A percentile compares a stretch with the other conserved stretches of the same genome.
phyloP scores from a whole-genome alignment of 768 basidiomycete genomes.

The Amanita brunnescens region DNA sequence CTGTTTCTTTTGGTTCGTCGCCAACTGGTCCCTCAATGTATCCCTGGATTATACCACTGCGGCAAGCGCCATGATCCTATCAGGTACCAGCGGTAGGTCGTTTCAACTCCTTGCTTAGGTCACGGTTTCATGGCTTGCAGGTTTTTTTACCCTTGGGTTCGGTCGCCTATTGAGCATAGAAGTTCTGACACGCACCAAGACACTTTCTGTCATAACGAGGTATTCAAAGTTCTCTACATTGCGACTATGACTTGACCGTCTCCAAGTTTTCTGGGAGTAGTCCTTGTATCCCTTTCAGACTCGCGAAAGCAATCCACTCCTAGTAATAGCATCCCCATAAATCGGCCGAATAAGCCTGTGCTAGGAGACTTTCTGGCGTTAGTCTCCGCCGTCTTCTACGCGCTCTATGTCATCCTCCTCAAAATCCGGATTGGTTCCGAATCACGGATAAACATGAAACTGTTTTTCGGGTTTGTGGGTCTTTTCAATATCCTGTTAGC shows the following conservation, averaged over 20 bases:
- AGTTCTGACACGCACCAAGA: conserved; percentile 59
- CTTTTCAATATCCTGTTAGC: conserved; percentile 69
- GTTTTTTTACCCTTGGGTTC: conserved; percentile 86
- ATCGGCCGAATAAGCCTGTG: conserved; percentile 29
- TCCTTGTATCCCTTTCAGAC: conserved; percentile 87
- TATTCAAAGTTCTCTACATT: conserved; percentile 17
- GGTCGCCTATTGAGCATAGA: conserved; percentile 83
- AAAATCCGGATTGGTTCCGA: conserved; percentile 81
- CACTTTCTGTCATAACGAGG: conserved; percentile 75
- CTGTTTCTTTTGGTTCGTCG: conserved; percentile 87
- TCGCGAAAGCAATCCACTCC: conserved; percentile 26
- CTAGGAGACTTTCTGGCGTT: conserved; percentile 81
- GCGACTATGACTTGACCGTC: background rate
- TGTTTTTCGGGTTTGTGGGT: conserved; percentile 93
- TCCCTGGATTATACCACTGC: conserved; percentile 84
- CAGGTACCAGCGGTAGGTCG: conserved; percentile 76
- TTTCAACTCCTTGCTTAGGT: background rate
- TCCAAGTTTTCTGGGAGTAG: conserved; percentile 68
- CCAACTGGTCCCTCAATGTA: conserved; percentile 88
- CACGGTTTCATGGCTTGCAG: conserved; percentile 29
- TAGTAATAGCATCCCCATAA: conserved; percentile 11
- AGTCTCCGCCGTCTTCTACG: conserved; percentile 82
- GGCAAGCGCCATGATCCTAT: conserved; percentile 86
- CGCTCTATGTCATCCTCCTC: conserved; percentile 79
- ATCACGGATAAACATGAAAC: conserved; percentile 83